These are phyloP conservation scores for Prinsepia uniflora DNA, from an alignment of 306 rosid genomes.

Conservation along the genomic window DNA sequence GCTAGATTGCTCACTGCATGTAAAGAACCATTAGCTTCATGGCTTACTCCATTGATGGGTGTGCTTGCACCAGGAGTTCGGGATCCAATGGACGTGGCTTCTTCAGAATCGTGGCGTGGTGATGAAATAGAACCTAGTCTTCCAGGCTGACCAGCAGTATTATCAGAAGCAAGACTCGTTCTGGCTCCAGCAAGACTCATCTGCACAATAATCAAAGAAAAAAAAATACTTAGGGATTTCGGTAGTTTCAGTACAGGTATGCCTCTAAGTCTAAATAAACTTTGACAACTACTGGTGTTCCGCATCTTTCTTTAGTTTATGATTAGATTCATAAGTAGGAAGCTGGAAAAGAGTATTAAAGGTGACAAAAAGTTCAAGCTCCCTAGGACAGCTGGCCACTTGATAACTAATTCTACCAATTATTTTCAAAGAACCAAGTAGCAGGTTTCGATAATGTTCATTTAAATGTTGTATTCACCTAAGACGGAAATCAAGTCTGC, in stretches of 20 bases:
- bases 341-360: not conserved
- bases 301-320: not conserved
- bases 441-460: not conserved
- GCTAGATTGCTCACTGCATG: constrained; percentile 49
- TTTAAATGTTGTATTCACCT: not conserved
- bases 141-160: constrained; percentile 38
- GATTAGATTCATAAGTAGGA: not conserved
- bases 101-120: constrained; percentile 70
- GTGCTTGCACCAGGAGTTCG: constrained; percentile 72
- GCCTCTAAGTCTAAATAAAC: not conserved
- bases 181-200: constrained; percentile 82
- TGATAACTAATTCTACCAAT: not conserved
- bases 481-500: not conserved
- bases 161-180: constrained; percentile 67
- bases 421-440: constrained; percentile 3
- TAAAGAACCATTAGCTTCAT: constrained; percentile 50
- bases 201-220: constrained; percentile 49
- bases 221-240: constrained; percentile 11
- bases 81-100: constrained; percentile 60
- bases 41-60: constrained; percentile 53
- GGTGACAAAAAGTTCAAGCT: constrained; percentile 3
- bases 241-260: not conserved
- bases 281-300: not conserved
- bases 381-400: not conserved
- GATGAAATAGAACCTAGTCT: constrained; percentile 37